phyloP scores from a whole-genome alignment of 495 filamentous ascomycete species.

The Penicillium dipodomyicola region DNA sequence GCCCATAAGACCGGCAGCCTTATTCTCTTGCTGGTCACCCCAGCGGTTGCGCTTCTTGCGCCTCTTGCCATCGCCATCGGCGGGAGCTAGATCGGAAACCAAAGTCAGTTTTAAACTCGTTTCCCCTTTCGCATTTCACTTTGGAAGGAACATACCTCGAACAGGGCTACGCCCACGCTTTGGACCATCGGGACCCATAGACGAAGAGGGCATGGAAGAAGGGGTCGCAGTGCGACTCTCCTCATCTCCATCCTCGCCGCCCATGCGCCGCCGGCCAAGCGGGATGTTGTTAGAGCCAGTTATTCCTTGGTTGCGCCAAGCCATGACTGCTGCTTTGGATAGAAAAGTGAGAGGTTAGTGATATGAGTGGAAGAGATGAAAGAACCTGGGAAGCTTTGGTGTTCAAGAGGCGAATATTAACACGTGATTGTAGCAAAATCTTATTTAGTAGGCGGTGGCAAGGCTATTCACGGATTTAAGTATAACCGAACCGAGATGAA shows the following conservation, averaged over 20 bases:
- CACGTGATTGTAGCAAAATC: conserved; percentile 3
- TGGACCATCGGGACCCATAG: conserved; percentile 34
- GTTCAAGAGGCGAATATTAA: background rate
- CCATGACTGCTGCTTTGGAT: conserved; percentile 51
- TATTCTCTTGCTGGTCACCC: conserved; percentile 95
- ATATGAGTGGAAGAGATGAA: conserved; percentile 8
- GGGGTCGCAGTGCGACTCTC: conserved; percentile 57
- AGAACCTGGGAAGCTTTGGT: conserved; percentile 1
- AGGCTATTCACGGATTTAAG: background rate
- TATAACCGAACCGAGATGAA: background rate
- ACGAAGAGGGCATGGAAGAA: conserved; percentile 45
- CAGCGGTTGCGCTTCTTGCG: conserved; percentile 98
- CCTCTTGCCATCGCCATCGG: conserved; percentile 66
- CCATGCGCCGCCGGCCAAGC: conserved; percentile 84
- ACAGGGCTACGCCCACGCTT: conserved; percentile 78
- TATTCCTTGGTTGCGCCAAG: conserved; percentile 92
- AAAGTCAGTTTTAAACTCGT: background rate
- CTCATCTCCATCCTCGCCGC: conserved; percentile 63
- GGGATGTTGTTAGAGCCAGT: conserved; percentile 99
- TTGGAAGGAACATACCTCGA: conserved; percentile 45
- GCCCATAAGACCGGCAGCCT: conserved; percentile 96
- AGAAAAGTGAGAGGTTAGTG: conserved; percentile 16
- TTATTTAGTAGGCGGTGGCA: conserved; percentile 1
- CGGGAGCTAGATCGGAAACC: conserved; percentile 42
- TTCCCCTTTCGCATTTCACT: background rate